Base-by-base conservation (phyloP, 2,329 filamentous ascomycete species). In the Pseudocercospora crystallina region DNA sequence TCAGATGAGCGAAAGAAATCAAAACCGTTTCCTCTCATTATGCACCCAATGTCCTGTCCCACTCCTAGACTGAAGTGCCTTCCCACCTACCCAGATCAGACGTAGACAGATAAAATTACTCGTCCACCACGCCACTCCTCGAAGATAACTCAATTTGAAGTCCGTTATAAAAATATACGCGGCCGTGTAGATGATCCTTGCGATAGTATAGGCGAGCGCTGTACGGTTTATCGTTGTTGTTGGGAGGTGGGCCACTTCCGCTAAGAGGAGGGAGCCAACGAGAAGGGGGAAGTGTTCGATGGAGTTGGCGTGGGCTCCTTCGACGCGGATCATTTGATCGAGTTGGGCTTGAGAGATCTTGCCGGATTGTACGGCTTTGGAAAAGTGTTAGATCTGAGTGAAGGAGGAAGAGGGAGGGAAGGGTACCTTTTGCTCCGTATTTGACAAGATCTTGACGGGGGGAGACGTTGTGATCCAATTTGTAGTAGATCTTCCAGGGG, bases 261-360 rank as follows among this genome's bases (percentile, higher is more conserved):
- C 73, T 42, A 73, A 69, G 2, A 72, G 39, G 51, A 77, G 62
- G 3, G 69, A 69, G 0, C 60, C 65, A 0, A 63, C 57, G 49
- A 77, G 72, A 1, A 76, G 49, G 0, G 70, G 54, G 47, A 65
- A 75, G 49, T 73, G 68, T 50, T 73, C 76, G 2, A 77, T 69
- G 0, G 73, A 69, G 47, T 79, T 80, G 10, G 73, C 72, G 53
- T 75, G 72, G n/a, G 74, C 75, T 4, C 67, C 59, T 50, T 78
- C 73, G 53, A 71, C 69, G 29, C 76, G 71, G 43, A 68, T 69
- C 13, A 79, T 59, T 64, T 70, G 73, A 2, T 71, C 63, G 12
- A 78, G 65, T 52, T 74, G 71, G 17, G 50, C 55, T 33, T 67
- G 68, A 0, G 71, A 76, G 37, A 79, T 65, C 56, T 76, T 76